phyloP scores from a whole-genome alignment of 1,284 basidiomycete species.

The Malassezia pachydermatis region DNA sequence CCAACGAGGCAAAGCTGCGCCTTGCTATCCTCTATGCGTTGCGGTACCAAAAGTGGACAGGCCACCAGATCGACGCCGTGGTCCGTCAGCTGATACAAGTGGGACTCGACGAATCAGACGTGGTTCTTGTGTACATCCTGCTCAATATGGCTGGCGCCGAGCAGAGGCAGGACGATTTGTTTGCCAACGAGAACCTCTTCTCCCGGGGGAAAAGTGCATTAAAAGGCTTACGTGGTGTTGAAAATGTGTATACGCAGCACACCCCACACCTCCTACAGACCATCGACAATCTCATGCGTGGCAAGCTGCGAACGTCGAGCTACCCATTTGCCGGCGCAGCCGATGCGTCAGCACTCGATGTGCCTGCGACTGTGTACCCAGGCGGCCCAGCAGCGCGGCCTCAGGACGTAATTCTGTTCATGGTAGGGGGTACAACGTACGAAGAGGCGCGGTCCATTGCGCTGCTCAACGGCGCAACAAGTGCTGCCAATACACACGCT shows the following conservation, averaged over 20 bases:
- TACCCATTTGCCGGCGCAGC: constrained; percentile 59
- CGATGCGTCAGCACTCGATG: neutral
- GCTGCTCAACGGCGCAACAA: constrained; percentile 28
- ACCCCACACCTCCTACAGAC: constrained; percentile 86
- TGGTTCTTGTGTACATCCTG: constrained; percentile 74
- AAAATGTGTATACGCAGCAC: constrained; percentile 98
- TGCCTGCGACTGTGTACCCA: constrained; percentile 7
- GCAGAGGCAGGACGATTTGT: constrained; percentile 92
- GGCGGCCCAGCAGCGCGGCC: constrained; percentile 18
- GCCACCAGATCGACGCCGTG: constrained; percentile 69
- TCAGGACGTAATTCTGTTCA: constrained; percentile 45
- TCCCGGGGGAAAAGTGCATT: constrained; percentile 87
- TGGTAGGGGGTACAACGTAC: constrained; percentile 46
- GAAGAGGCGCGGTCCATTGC: constrained; percentile 42
- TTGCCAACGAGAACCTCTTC: constrained; percentile 88
- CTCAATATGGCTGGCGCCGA: constrained; percentile 89
- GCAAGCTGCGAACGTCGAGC: constrained; percentile 70
- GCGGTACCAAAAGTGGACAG: constrained; percentile 84
- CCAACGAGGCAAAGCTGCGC: constrained; percentile 72
- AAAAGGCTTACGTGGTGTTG: constrained; percentile 94
- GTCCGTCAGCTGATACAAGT: constrained; percentile 71
- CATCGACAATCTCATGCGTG: constrained; percentile 76
- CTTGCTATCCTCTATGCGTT: constrained; percentile 89
- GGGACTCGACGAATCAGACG: constrained; percentile 58
- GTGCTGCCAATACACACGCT: constrained; percentile 2